Evolutionary conservation across 805 yeast genomes (phyloP).

Genomic region (Pichia paraexigua): DNA sequence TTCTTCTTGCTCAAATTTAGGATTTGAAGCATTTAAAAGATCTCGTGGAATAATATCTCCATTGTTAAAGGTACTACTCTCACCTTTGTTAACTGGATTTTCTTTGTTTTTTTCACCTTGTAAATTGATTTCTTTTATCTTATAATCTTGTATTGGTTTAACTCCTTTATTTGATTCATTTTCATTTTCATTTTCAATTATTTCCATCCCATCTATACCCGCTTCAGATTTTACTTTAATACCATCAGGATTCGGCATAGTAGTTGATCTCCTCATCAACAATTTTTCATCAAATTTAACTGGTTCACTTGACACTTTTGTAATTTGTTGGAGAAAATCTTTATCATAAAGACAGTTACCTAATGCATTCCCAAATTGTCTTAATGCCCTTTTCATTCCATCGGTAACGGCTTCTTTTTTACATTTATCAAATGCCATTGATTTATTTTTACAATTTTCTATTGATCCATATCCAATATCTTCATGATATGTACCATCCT

Average conservation of each 20-base stretch:
- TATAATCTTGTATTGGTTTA: too few relatives aligned
- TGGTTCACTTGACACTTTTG: slow-evolving; percentile 33
- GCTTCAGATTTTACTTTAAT: background rate
- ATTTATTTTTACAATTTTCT: slow-evolving; percentile 62
- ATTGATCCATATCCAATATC: slow-evolving; percentile 69
- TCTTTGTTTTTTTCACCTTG: background rate
- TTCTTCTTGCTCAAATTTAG: background rate
- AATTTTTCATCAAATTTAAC: slow-evolving; percentile 24
- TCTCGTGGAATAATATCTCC: too few relatives aligned
- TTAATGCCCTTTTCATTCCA: slow-evolving; percentile 68
- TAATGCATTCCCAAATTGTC: slow-evolving; percentile 72
- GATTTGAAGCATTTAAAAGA: too few relatives aligned
- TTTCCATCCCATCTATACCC: background rate
- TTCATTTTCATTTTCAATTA: too few relatives aligned
- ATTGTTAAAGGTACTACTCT: too few relatives aligned
- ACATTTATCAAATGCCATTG: slow-evolving; percentile 72
- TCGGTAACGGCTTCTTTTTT: slow-evolving; percentile 82
- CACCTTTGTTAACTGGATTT: too few relatives aligned
- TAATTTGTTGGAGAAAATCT: slow-evolving; percentile 46
- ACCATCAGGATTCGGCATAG: background rate
- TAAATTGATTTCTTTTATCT: too few relatives aligned
- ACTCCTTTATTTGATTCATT: too few relatives aligned
- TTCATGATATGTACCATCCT: slow-evolving; percentile 77
- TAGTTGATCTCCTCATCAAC: slow-evolving; percentile 21
- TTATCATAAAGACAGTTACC: slow-evolving; percentile 84